These are phyloP conservation scores for Bassia scoparia DNA, from an alignment of 148 eudicot species.

Conservation along the genomic window DNA sequence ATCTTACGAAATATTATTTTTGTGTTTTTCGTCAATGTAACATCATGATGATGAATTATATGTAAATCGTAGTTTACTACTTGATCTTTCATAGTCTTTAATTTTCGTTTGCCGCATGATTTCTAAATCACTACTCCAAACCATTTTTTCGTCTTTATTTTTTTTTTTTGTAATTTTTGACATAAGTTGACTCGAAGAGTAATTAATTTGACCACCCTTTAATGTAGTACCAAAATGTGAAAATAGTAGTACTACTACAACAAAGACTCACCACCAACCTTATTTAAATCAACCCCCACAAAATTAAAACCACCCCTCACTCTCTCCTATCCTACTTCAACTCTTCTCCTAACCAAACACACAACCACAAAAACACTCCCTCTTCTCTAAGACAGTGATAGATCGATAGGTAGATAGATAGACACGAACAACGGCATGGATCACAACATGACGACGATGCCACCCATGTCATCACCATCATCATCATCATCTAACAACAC, in stretches of 20 bases:
- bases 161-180: too few species aligned
- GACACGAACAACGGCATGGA: not conserved
- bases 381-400: not conserved
- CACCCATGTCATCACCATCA: conserved; percentile 9
- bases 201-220: too few species aligned
- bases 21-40: too few species aligned
- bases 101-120: too few species aligned
- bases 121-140: too few species aligned
- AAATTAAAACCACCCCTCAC: not conserved
- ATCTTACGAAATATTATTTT: too few species aligned
- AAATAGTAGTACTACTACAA: not conserved
- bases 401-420: too few species aligned
- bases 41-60: too few species aligned
- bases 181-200: too few species aligned
- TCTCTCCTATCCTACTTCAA: not conserved
- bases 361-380: not conserved
- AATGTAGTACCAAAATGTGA: not conserved
- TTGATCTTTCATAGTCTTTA: too few species aligned
- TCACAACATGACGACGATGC: conserved; percentile 17
- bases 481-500: conserved; percentile 8
- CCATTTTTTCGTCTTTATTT: too few species aligned
- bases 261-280: not conserved
- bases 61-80: too few species aligned
- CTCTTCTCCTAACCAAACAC: not conserved
- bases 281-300: not conserved